Percentiles rank a stretch among this genome's conserved stretches.
These are phyloP conservation scores for Kuraishia hungarica DNA, from an alignment of 805 yeast species.

Conservation along the genomic window DNA sequence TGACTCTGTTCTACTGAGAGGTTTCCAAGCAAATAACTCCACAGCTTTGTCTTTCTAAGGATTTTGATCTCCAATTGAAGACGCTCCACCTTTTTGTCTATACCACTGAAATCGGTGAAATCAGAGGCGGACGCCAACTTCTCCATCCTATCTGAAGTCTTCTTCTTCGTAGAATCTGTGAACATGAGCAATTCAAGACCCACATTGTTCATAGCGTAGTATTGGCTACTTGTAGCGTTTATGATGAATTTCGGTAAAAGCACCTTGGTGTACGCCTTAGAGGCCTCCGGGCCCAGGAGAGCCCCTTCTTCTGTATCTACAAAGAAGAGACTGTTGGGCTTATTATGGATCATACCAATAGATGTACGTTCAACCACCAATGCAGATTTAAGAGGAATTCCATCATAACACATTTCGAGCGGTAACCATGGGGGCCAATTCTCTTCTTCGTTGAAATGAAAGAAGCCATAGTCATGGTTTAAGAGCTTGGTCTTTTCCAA, in stretches of 20 bases:
- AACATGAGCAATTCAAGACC: slow-evolving; percentile 58
- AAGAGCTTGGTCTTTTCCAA: slow-evolving; percentile 40
- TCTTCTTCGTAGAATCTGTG: slow-evolving; percentile 59
- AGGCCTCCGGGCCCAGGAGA: slow-evolving; percentile 44
- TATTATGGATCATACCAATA: slow-evolving; percentile 49
- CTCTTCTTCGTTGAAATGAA: slow-evolving; percentile 53
- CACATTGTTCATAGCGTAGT: slow-evolving; percentile 55
- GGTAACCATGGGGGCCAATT: slow-evolving; percentile 93
- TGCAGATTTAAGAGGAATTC: slow-evolving; percentile 28
- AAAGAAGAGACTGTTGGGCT: slow-evolving; percentile 31
- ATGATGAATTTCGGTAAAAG: slow-evolving; percentile 58
- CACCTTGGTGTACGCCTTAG: slow-evolving; percentile 29
- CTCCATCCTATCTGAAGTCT: slow-evolving; percentile 49
- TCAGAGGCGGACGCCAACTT: slow-evolving; percentile 65
- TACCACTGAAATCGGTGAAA: slow-evolving; percentile 46
- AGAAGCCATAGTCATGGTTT: slow-evolving; percentile 12
- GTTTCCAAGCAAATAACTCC: slow-evolving; percentile 26
- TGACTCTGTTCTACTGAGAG: slow-evolving; percentile 31
- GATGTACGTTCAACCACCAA: slow-evolving; percentile 60
- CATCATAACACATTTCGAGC: slow-evolving; percentile 54
- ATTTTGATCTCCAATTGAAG: slow-evolving; percentile 41
- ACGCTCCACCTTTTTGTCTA: slow-evolving; percentile 35
- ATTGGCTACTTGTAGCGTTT: slow-evolving; percentile 66
- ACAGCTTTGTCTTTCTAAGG: slow-evolving; percentile 31
- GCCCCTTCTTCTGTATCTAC: slow-evolving; percentile 24